Conservation (phyloP, 257 asterid genomes). For the Solanum microdontum region DNA sequence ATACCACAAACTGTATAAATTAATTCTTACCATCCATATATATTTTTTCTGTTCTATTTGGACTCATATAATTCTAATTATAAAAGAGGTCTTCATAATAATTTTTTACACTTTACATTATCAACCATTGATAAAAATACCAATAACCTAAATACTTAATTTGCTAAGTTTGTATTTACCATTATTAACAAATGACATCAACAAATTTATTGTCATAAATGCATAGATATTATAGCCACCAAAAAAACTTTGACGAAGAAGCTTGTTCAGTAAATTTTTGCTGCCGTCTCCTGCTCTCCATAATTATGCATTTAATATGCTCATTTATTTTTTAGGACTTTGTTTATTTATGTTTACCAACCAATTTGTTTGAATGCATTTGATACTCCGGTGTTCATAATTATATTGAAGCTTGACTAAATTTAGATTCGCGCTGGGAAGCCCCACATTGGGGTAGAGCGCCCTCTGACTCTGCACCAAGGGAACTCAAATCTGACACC, state of each 20-base stretch:
- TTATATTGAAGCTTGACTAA: fast-evolving
- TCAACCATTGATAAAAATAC: not conserved
- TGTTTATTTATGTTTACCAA: not conserved
- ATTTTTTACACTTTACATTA: not conserved
- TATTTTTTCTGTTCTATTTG: not conserved
- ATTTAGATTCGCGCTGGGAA: fast-evolving
- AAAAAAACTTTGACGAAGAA: not conserved
- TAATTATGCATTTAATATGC: not conserved
- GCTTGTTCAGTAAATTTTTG: not conserved
- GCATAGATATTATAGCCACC: not conserved
- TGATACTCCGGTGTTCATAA: too few species aligned
- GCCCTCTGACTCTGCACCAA: too few species aligned
- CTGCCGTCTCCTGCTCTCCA: not conserved
- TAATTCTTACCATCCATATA: not conserved
- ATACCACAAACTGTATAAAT: not conserved
- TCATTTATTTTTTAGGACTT: not conserved
- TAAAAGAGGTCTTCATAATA: not conserved
- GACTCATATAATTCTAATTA: not conserved
- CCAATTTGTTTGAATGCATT: not conserved
- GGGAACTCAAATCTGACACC: too few species aligned
- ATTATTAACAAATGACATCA: not conserved
- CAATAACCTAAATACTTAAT: not conserved
- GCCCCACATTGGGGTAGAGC: too few species aligned
- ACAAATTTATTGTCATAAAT: not conserved
- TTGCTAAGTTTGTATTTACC: not conserved